A percentile compares a stretch with the other conserved stretches of the same genome.
Evolutionary conservation across 176 grass and related monocot species (phyloP).

Genomic region (Thinopyrum elongatum): DNA sequence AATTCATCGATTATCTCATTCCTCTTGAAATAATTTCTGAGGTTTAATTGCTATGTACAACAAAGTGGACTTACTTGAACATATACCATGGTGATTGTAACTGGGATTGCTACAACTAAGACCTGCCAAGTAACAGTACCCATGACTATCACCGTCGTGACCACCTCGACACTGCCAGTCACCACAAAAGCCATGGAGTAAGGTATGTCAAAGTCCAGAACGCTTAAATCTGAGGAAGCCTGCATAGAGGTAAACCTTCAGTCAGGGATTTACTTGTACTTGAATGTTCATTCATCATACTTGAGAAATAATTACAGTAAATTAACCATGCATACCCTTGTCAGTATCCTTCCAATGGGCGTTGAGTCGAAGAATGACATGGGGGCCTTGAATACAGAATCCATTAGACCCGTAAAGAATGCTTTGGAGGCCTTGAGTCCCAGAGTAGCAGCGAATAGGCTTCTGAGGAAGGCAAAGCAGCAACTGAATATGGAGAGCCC

Average conservation of each 20-base stretch:
- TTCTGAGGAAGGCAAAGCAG: slow-evolving; percentile 62
- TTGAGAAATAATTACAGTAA: background rate
- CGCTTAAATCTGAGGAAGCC: slow-evolving; percentile 94
- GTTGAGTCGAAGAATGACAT: too few relatives aligned
- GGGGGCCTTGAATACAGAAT: slow-evolving; percentile 85
- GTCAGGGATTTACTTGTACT: background rate
- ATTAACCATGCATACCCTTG: slow-evolving; percentile 60
- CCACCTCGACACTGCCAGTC: too few relatives aligned
- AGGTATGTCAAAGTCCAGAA: slow-evolving; percentile 94
- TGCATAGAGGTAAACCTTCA: slow-evolving; percentile 24
- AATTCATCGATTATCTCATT: background rate
- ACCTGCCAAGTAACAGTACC: too few relatives aligned
- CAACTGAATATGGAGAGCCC: slow-evolving; percentile 68
- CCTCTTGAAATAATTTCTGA: background rate
- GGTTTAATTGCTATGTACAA: background rate
- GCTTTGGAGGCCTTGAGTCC: slow-evolving; percentile 80
- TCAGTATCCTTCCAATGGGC: too few relatives aligned
- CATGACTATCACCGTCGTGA: too few relatives aligned
- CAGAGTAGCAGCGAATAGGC: slow-evolving; percentile 41
- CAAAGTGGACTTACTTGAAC: slow-evolving; percentile 54
- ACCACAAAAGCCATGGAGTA: too few relatives aligned
- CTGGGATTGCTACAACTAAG: too few relatives aligned
- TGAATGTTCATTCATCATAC: too few relatives aligned
- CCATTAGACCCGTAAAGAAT: slow-evolving; percentile 73
- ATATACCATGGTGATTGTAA: slow-evolving; percentile 56